These are phyloP conservation scores for Turnera subulata DNA, from an alignment of 345 rosid genomes.

Conservation along the genomic window DNA sequence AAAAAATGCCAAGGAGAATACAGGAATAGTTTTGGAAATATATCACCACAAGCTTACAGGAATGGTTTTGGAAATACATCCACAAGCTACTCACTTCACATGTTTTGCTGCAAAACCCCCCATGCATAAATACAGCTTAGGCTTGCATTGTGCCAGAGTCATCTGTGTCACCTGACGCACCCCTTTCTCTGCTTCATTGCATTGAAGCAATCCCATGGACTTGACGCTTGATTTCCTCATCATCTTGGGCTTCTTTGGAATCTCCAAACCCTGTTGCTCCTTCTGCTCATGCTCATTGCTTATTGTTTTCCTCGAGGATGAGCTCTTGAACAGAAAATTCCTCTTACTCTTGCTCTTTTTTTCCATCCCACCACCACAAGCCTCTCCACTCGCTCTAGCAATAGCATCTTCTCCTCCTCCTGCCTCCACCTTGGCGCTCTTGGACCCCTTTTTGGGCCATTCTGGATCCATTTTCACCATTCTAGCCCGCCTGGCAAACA, in stretches of 20 bases:
- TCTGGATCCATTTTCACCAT: constrained; percentile 20
- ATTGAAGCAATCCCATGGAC: constrained; percentile 7
- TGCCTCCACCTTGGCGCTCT: neutral
- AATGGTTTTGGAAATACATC: no score
- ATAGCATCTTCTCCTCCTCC: neutral
- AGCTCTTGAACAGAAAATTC: constrained; percentile 21
- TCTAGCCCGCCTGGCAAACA: constrained; percentile 23
- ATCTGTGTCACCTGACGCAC: constrained; percentile 19
- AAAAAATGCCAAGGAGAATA: no score
- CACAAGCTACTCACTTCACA: neutral
- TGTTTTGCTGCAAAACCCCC: constrained; percentile 33
- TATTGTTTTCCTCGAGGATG: constrained; percentile 10
- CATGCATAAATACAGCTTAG: constrained; percentile 41
- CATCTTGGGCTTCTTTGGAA: constrained; percentile 8
- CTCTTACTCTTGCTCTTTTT: constrained; percentile 23
- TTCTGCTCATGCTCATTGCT: constrained; percentile 13
- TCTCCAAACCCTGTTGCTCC: constrained; percentile 16
- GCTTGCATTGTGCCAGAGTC: constrained; percentile 23
- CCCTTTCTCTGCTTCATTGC: constrained; percentile 23
- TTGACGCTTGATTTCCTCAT: constrained; percentile 31
- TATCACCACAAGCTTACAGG: no score
- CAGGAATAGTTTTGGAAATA: no score
- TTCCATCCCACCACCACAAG: neutral
- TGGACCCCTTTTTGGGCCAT: constrained; percentile 6
- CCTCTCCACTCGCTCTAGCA: constrained; percentile 1